Evolutionary conservation across 164 flowering plant species (phyloP), one percentile per base, ranked within the genome.

Genomic region (Malania oleifera): DNA sequence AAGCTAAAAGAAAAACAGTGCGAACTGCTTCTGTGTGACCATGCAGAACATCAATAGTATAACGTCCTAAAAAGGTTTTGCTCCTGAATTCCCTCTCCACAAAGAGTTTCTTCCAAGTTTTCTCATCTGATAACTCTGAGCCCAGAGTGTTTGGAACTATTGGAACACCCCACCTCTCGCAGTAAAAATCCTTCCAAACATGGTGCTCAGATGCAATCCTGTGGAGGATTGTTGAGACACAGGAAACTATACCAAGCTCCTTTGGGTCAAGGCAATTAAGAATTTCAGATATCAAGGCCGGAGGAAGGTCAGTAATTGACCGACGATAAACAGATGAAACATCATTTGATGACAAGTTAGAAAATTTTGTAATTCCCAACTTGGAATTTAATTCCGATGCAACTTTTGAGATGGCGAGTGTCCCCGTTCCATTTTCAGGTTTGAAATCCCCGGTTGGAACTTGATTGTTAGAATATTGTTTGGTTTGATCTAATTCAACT

Each of bases 11-110:
- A 55, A 75, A 89, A 37, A 93, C 95, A 0, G 95, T 63, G 0
- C 87, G 82, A 45, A 93, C 92, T 0, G 96, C 81, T 68, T 87
- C 91, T 3, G 82, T 86, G 62, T 90, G 98, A 13, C 98, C 98
- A 71, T 77, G 69, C 64, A 93, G 63, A 26, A 73, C 64, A 62
- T 93, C 98, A 18, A 74, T 56, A 35, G 70, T 84, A 51, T 70
- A 90, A 8, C 87, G 79, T 15, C 98, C 95, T 80, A 86, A 61
- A 59, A 82, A 93, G 3, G 77, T 80, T 62, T 70, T 82, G 70
- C 95, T 90, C 71, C 90, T 75, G 62, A 64, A 80, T 56, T 90
- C 98, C 68, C 87, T 83, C 80, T 90, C 96, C 26, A 86, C 82
- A 80, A 87, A 93, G 15, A 90, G 52, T 9, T 90, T 79, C 66